Base-by-base conservation (phyloP, 371 early-diverging fungal species). In the Caulochytrium protostelioides region DNA sequence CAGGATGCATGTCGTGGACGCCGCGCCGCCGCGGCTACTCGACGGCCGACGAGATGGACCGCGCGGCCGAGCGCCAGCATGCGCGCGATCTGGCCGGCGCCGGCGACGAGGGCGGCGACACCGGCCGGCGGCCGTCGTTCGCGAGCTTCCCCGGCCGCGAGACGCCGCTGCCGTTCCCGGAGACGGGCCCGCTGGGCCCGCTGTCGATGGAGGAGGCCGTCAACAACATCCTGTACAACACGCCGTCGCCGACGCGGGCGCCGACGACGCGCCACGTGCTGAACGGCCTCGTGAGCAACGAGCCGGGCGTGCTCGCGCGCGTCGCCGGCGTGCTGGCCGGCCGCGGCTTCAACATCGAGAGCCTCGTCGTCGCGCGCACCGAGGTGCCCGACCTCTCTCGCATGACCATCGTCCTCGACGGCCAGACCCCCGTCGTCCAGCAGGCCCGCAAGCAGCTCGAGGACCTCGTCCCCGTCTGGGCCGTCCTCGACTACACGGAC, bases 391-490 rank as follows among this genome's bases (percentile, higher is more conserved):
- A 86, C 41, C 62, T 94, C 33, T 70, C 72, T 36, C 71, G 95
- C 33, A 90, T 94, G 90, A 94, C 91, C 1, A 71, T 94, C 32
- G 85, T 85, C 12, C 57, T 94, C 28, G 74, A 74, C 37, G 95
- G 85, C n/a, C 73, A 73, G 28, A 65, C 69, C n/a, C 60, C 60
- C 12, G 67, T 68, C 29, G 73, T 91, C 43, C 84, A 85, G 51
- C 90, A 94, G 55, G 92, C 89, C 15, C 69, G 76, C 41, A 65
- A 78, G 41, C 90, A 91, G 59, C 50, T 94, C 33, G 87, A 90
- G 56, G 91, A 94, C 57, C 55, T 90, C 61, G 62, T 89, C 28
- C 91, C 90, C 23, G 82, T 90, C 17, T 94, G 89, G 89, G 94
- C 90, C 14, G 94, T 89, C 21, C 58, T 94, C 43, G 89, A 90